Base-by-base conservation (phyloP, 805 yeast species). In the Candida dendrica region DNA sequence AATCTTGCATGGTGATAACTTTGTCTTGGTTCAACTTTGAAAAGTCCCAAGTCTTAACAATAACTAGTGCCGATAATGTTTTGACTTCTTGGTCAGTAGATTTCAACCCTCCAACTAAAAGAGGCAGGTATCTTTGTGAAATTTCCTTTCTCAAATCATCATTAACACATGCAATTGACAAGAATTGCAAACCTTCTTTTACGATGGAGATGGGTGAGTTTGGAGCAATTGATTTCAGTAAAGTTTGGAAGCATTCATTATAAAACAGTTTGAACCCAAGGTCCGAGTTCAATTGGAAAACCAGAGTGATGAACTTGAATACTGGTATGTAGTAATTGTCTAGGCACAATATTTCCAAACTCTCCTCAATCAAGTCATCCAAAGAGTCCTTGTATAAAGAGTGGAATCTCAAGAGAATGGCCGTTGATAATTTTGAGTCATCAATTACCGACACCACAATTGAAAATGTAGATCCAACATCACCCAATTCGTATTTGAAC, bases 31-130 rank as follows among this genome's bases (percentile, higher is more conserved):
- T 64, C 0, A 74, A 58, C 20, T 47, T 20, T 7, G 38, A 40
- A 42, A 71, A 66, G 39, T 71, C 70, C 84, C 84, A 79, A 3
- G 77, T 58, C 54, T 81, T 81, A 6, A 77, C 60, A n/a, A 77
- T 50, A 3, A 73, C 72, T 32, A 78, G 51, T 0, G 73, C 64
- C 0, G 79, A 61, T 11, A 68, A 51, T 8, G 66, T 40, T 39
- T 59, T 59, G 20, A 59, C 56, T 3, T 54, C 49, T 8, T 47
- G 42, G 20, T 47, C 44, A 1, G 39, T 18, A n/a, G 35, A 38
- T 33, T 41, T 59, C 10, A 69, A 43, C 0, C 73, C 70, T 33
- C 58, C 54, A 17, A 71, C 57, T 18, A 79, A 53, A 0, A 74
- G 50, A 4, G 59, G 52, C 31, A 68, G 45, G 55, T 73, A 80